A percentile compares a stretch with the other conserved stretches of the same genome.
phyloP scores from a whole-genome alignment of 805 yeast species.

The Candida succiphila region DNA sequence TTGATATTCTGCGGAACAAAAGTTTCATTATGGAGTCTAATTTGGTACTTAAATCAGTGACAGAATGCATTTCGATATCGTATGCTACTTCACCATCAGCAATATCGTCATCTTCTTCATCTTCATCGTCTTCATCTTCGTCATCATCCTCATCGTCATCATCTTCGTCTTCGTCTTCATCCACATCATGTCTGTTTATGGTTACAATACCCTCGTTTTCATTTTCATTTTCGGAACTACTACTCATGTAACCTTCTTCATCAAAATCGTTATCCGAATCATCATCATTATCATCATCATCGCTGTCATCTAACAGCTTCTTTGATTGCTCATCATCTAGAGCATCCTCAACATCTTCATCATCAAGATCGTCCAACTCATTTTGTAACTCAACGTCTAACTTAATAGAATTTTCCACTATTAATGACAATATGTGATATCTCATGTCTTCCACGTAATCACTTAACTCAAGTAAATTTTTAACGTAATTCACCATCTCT shows the following conservation, averaged over 20 bases:
- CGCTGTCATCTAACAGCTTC: slow-evolving; percentile 20
- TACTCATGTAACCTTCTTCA: slow-evolving; percentile 11
- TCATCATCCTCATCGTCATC: slow-evolving; percentile 25
- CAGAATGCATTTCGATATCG: slow-evolving; percentile 35
- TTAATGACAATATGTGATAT: slow-evolving; percentile 66
- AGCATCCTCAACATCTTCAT: slow-evolving; percentile 49
- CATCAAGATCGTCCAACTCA: slow-evolving; percentile 78
- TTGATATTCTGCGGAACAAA: slow-evolving; percentile 41
- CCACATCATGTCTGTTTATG: slow-evolving; percentile 14
- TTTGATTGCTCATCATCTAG: slow-evolving; percentile 15
- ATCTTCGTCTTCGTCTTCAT: slow-evolving; percentile 26
- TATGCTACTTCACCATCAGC: slow-evolving; percentile 34
- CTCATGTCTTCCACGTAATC: slow-evolving; percentile 71
- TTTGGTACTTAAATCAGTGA: slow-evolving; percentile 49
- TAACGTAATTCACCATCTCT: slow-evolving; percentile 51
- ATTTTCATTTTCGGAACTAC: slow-evolving; percentile 23
- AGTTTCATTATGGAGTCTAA: slow-evolving; percentile 59
- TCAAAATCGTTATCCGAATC: slow-evolving; percentile 18
- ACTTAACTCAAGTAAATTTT: slow-evolving; percentile 49
- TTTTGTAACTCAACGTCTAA: slow-evolving; percentile 89
- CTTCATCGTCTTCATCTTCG: slow-evolving; percentile 10
- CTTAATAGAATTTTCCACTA: slow-evolving; percentile 72
- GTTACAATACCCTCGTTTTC: slow-evolving; percentile 20
- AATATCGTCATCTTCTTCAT: slow-evolving; percentile 23
- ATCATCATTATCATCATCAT: slow-evolving; percentile 16